Base-by-base conservation (phyloP, 2,329 filamentous ascomycete species). In the Fusarium palustre region DNA sequence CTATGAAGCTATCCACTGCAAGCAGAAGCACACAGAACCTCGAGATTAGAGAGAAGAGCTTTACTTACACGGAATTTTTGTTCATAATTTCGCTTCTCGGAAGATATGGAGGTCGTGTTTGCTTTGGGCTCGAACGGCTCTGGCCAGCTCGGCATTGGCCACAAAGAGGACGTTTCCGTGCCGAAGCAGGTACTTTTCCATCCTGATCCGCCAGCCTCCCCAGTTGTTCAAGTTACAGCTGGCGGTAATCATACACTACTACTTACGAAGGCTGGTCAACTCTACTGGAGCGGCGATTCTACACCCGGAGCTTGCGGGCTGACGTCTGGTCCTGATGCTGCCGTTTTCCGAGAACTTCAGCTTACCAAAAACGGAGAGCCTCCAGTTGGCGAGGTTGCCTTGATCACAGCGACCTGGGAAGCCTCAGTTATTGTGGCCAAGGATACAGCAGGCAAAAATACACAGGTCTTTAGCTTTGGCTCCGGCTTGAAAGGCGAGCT, bases 211-310 rank as follows among this genome's bases (percentile, higher is more conserved):
- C 76, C 79, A 36, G 70, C 74, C 30, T 76, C 81, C 16, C 74
- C 77, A 28, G 76, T 85, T 57, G 70, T 76, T 53, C 78, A 77
- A 42, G 77, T 85, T 12, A 81, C 81, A 22, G 84, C 92, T 10
- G 95, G 95, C 6, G 94, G 94, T 2, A 97, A 97, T 75, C 95
- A 97, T 78, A 97, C 93, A 0, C 80, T 97, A 6, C 77, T 97
- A 12, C 82, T 94, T 13, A 87, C 86, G n/a, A 75, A 82, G 6
- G 76, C 82, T 28, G 90, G 90, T 0, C 71, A 80, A 2, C 81
- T 94, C 0, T 91, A 88, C 74, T 89, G 87, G 74, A 86, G 88
- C 46, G 94, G 94, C 1, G 87, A 90, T 61, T 82, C 80, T 10
- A 76, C 80, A 3, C 82, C 77, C 13, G 87, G 88, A 15, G 86